Conservation (phyloP, 768 basidiomycete species). For the Naganishia kalamii region DNA sequence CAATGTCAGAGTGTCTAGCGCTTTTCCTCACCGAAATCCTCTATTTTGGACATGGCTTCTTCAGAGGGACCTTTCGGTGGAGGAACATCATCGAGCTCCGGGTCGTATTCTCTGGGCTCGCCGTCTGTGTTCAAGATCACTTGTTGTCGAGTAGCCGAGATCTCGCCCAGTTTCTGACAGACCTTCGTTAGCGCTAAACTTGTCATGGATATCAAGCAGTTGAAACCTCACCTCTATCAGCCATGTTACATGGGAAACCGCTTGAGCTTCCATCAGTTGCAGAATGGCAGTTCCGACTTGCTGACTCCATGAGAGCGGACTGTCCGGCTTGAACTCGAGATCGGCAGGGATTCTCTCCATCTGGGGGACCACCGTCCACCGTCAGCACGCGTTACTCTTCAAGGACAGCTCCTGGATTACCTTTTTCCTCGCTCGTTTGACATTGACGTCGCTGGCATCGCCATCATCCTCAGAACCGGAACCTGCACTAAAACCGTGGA, state of each 20-base stretch:
- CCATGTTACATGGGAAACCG: constrained; percentile 67
- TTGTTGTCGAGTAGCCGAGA: constrained; percentile 44
- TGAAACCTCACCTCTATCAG: constrained; percentile 62
- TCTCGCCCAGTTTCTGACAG: constrained; percentile 6
- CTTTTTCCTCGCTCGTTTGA: constrained; percentile 33
- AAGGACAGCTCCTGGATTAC: too few relatives aligned
- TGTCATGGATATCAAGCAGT: background rate
- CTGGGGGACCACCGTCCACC: background rate
- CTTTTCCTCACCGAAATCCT: constrained; percentile 62
- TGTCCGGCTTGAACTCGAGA: constrained; percentile 26
- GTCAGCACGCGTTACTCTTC: too few relatives aligned
- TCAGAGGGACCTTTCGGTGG: constrained; percentile 54
- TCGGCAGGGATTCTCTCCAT: constrained; percentile 24
- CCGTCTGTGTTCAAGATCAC: constrained; percentile 47
- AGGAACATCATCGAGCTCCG: constrained; percentile 30
- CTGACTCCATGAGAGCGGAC: constrained; percentile 68
- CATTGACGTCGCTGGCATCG: constrained; percentile 30
- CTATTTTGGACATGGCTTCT: constrained; percentile 63
- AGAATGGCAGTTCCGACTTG: constrained; percentile 80
- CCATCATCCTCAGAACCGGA: constrained; percentile 37
- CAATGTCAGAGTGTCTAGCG: background rate
- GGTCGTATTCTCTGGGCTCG: constrained; percentile 16
- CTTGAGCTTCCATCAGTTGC: constrained; percentile 61
- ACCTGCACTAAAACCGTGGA: background rate
- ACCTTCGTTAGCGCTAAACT: background rate